Conservation (phyloP, 2,329 filamentous ascomycete species). For the Paecilomyces niveus region DNA sequence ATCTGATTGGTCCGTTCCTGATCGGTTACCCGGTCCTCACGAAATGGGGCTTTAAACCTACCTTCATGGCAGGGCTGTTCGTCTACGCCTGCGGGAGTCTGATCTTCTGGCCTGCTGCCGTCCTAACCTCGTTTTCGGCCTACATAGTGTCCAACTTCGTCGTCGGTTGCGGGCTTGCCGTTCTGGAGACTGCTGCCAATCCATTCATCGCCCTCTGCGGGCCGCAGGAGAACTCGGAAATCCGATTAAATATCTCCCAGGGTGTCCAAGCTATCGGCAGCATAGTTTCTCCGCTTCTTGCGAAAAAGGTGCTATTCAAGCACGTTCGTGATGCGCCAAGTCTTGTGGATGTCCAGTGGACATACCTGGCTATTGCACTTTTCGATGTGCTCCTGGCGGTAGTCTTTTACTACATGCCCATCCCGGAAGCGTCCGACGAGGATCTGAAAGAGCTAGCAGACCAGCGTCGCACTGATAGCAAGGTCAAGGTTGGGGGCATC, state of each 20-base stretch:
- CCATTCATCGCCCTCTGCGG: constrained; percentile 58
- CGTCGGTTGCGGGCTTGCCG: constrained; percentile 53
- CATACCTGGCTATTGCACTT: constrained; percentile 56
- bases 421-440: constrained; percentile 56
- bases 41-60: constrained; percentile 56
- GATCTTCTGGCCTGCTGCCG: constrained; percentile 59
- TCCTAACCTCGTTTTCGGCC: constrained; percentile 53
- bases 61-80: constrained; percentile 53
- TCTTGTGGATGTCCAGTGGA: constrained; percentile 57
- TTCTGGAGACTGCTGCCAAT: constrained; percentile 55
- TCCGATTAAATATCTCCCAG: constrained; percentile 54
- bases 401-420: constrained; percentile 54
- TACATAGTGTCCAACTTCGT: constrained; percentile 59
- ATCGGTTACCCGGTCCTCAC: constrained; percentile 51
- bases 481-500: constrained; percentile 37
- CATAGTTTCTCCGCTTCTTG: constrained; percentile 53
- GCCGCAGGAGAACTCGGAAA: constrained; percentile 53
- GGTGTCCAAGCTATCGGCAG: constrained; percentile 56
- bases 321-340: constrained; percentile 41
- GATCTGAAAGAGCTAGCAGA: constrained; percentile 52
- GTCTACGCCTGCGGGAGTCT: constrained; percentile 58
- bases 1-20: constrained; percentile 49
- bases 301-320: constrained; percentile 52
- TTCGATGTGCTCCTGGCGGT: constrained; percentile 54
- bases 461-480: constrained; percentile 44